Evolutionary conservation across 345 rosid genomes (phyloP).

Genomic region (Dipteronia dyeriana): DNA sequence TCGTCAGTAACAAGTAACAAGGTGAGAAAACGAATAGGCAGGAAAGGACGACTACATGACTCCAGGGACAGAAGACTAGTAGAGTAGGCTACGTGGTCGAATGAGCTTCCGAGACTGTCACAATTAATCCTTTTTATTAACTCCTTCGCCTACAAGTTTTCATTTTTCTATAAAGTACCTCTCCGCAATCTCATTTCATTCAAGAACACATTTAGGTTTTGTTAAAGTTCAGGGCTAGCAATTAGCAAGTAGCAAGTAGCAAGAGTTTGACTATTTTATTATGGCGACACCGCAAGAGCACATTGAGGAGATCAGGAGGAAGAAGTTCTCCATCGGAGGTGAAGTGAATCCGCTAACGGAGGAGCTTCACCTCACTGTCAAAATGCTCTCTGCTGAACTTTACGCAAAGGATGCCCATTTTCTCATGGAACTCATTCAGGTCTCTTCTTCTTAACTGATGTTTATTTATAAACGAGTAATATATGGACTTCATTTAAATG

Average conservation of each 20-base stretch:
- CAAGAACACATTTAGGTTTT: neutral
- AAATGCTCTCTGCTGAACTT: conserved; percentile 66
- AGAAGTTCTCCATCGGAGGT: conserved; percentile 59
- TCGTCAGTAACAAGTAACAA: no score
- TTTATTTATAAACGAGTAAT: no score
- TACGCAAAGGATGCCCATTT: conserved; percentile 70
- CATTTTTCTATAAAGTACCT: neutral
- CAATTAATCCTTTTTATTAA: neutral
- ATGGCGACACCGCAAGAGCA: conserved; percentile 49
- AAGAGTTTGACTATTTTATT: no score
- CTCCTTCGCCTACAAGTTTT: neutral
- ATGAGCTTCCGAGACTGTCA: neutral
- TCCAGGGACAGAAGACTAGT: neutral
- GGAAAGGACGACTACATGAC: neutral
- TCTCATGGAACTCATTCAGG: conserved; percentile 81
- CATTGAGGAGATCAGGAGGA: conserved; percentile 50
- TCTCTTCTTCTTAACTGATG: neutral
- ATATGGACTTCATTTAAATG: no score
- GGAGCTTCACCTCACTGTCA: conserved; percentile 64
- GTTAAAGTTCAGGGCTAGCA: neutral
- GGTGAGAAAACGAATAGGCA: neutral
- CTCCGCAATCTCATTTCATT: neutral
- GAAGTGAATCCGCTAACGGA: conserved; percentile 45
- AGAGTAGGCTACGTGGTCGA: neutral
- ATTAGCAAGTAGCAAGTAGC: no score